Base-by-base conservation (phyloP, 345 rosid genomes). In the Eucalyptus cloeziana region DNA sequence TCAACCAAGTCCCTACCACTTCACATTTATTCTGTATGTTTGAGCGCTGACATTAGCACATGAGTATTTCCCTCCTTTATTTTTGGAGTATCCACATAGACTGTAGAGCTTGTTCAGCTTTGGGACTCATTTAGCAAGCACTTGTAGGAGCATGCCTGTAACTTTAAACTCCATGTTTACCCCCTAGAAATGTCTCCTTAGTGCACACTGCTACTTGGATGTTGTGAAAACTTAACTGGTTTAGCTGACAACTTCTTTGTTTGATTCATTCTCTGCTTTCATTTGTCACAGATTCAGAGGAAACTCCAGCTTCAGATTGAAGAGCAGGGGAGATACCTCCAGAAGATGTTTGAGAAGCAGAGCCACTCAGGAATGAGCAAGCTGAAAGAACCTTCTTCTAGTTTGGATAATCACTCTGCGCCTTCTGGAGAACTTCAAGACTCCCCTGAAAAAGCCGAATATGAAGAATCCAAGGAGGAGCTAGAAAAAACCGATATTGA, bases 291-390 rank as follows among this genome's bases (percentile, higher is more conserved):
- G 99, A 96, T 97, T 87, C 98, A 96, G 94, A 94, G 99, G 91
- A 97, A 94, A 90, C 92, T 97, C 88, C 99, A 97, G 94, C 92
- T 97, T 90, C 96, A 96, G 17, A 96, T 97, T 92, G 99, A 97
- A 94, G 99, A 97, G 93, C 98, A 97, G 92, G 99, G 99, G 87
- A 95, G 93, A 94, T 91, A 95, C 94, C 98, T 97, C 88, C 98
- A 97, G 89, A 94, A 93, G 98, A 97, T 97, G 98, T 97, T 97
- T 86, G 98, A 96, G 96, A 96, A 95, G 93, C 99, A 97, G 91
- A 91, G 89, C 89, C 94, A 93, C 90, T 92, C 98, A 4, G 96
- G 95, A 88, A 86, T 89, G 33, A 91, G 92, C 91, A 93, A 92
- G 94, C 91, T 92, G 79, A 95, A 95, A 92, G 91, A 91, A 87